phyloP scores from a whole-genome alignment of 192 early-diverging fungal species.

The Endogone sp. region DNA sequence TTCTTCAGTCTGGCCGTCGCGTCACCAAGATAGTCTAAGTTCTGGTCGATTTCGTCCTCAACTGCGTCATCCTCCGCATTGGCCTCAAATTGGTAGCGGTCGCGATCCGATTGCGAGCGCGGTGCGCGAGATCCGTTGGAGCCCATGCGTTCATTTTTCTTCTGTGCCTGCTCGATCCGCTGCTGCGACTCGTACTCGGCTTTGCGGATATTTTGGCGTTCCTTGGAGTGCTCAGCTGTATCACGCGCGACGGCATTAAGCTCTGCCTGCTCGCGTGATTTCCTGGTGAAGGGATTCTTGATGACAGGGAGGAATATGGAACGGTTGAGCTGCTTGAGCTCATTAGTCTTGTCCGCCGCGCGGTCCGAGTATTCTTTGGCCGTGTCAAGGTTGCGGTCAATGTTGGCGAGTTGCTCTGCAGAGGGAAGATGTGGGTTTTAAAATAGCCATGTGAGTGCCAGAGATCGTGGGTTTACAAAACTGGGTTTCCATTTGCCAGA shows the following conservation, averaged over 20 bases:
- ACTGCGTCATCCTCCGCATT: slow-evolving; percentile 59
- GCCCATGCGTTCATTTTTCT: slow-evolving; percentile 23
- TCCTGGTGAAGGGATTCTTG: slow-evolving; percentile 64
- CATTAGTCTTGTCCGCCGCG: slow-evolving; percentile 44
- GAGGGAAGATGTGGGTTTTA: neutral
- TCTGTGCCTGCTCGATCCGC: slow-evolving; percentile 48
- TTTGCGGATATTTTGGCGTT: slow-evolving; percentile 47
- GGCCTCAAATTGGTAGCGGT: slow-evolving; percentile 63
- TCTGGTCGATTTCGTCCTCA: slow-evolving; percentile 67
- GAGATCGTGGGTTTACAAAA: no score
- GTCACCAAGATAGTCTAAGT: slow-evolving; percentile 55
- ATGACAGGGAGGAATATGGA: slow-evolving; percentile 72
- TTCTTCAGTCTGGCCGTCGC: slow-evolving; percentile 53
- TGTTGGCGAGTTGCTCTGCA: slow-evolving; percentile 34
- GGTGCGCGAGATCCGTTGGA: slow-evolving; percentile 43
- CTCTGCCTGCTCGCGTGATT: slow-evolving; percentile 54
- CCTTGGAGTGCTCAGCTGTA: slow-evolving; percentile 44
- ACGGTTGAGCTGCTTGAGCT: slow-evolving; percentile 64
- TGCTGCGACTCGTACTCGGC: slow-evolving; percentile 55
- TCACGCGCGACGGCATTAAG: slow-evolving; percentile 43
- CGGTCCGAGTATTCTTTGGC: slow-evolving; percentile 55
- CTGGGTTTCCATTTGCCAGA: neutral
- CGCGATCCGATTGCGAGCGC: slow-evolving; percentile 43
- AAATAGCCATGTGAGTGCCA: no score
- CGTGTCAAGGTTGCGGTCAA: slow-evolving; percentile 66